phyloP scores from a whole-genome alignment of 345 rosid species.

The Clausena lansium region DNA sequence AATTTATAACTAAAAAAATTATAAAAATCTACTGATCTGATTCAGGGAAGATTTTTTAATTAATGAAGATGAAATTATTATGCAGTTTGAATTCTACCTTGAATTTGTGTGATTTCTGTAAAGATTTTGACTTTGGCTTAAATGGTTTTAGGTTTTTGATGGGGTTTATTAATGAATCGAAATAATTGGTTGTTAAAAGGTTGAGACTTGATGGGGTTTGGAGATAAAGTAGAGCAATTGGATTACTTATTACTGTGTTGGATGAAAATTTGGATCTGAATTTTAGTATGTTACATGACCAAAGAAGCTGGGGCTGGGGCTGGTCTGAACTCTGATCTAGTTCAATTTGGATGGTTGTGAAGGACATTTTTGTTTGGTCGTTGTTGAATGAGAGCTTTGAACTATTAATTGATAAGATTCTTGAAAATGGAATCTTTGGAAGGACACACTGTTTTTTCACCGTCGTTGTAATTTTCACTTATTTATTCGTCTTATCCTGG shows the following conservation, averaged over 20 bases:
- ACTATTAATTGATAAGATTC: slow-evolving; percentile 10
- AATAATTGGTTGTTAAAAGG: slow-evolving; percentile 5
- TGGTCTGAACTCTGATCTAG: too few species aligned
- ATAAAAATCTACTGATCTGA: not conserved
- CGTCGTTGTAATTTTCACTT: slow-evolving; percentile 8
- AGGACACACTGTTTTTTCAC: not conserved
- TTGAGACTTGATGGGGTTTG: slow-evolving; percentile 4
- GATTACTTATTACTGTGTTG: not conserved
- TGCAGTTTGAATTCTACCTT: not conserved
- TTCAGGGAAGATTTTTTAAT: not conserved
- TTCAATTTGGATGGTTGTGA: slow-evolving; percentile 15
- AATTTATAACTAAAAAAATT: not conserved
- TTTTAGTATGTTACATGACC: not conserved
- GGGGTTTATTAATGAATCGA: slow-evolving; percentile 14
- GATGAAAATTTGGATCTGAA: slow-evolving; percentile 22
- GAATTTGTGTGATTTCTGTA: not conserved
- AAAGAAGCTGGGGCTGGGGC: slow-evolving; percentile 11
- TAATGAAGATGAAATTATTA: not conserved
- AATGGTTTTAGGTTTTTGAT: slow-evolving; percentile 1
- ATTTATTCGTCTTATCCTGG: not conserved
- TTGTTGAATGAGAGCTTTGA: slow-evolving; percentile 15
- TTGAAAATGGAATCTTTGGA: slow-evolving; percentile 1
- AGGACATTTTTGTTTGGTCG: slow-evolving; percentile 12
- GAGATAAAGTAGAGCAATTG: not conserved
- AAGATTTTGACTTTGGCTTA: not conserved